Percentiles rank a stretch among this genome's conserved stretches.
Conservation (phyloP, 2,329 filamentous ascomycete species). For the Trichophyton schoenleinii region DNA sequence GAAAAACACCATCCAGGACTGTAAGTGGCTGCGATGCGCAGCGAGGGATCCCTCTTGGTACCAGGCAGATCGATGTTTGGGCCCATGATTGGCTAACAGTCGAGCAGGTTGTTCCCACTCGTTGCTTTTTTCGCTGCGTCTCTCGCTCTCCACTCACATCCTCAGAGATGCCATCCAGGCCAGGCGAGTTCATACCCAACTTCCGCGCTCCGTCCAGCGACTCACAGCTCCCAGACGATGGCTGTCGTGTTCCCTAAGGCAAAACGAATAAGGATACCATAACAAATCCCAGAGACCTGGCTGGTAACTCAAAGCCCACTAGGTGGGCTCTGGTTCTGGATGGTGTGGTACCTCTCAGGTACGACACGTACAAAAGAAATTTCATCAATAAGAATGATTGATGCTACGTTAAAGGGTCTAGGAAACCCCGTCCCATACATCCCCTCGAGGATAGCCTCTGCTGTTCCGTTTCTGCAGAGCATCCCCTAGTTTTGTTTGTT, state of each 20-base stretch:
- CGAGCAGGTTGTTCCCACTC: conserved; percentile 1
- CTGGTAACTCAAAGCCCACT: neutral
- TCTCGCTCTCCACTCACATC: neutral
- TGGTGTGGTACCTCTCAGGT: conserved; percentile 3
- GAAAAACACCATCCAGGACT: neutral
- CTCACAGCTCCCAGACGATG: neutral
- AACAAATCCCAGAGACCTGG: neutral
- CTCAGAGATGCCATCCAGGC: neutral
- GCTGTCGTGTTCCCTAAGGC: neutral
- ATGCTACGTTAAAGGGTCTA: neutral
- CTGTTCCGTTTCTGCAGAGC: neutral
- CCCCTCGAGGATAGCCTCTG: neutral
- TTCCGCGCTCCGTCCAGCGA: conserved; percentile 1
- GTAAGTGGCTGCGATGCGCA: conserved; percentile 4
- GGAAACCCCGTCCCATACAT: neutral
- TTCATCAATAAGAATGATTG: neutral
- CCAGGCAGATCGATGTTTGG: neutral
- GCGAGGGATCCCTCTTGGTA: neutral
- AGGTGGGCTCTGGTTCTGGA: neutral
- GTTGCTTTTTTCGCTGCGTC: neutral
- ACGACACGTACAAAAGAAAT: conserved; percentile 4
- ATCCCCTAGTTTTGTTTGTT: neutral
- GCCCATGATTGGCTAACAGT: neutral
- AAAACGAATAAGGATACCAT: conserved; percentile 1
- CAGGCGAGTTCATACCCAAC: conserved; percentile 4